Percentiles rank a stretch among this genome's conserved stretches.
Conservation (phyloP, 768 basidiomycete species). For the Leccinum sublutescens region DNA sequence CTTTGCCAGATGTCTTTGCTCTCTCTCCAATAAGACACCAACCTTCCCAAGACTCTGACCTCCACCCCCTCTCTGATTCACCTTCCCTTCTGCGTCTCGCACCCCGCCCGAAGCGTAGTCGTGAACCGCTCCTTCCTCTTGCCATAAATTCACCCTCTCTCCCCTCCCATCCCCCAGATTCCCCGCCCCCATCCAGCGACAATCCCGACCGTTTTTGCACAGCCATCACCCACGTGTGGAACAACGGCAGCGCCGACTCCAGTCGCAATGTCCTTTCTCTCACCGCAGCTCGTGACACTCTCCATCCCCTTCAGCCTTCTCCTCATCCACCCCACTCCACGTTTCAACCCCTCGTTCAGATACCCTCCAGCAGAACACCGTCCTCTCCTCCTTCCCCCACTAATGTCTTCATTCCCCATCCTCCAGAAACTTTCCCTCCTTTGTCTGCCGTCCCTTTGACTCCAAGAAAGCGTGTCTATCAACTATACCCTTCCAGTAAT, state of each 20-base stretch:
- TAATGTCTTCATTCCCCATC: constrained; percentile 29
- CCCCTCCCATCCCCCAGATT: background rate
- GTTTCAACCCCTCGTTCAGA: constrained; percentile 25
- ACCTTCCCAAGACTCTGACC: constrained; percentile 43
- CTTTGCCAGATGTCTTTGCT: constrained; percentile 35
- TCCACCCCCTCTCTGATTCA: constrained; percentile 25
- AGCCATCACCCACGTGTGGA: constrained; percentile 59
- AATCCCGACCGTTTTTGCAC: constrained; percentile 8
- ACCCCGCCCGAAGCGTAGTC: constrained; percentile 58
- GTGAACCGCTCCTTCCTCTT: constrained; percentile 70
- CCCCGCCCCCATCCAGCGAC: background rate
- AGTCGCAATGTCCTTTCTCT: constrained; percentile 31
- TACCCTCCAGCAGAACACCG: constrained; percentile 21
- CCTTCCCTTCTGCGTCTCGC: constrained; percentile 30
- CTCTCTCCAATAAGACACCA: constrained; percentile 40
- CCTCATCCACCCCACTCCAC: constrained; percentile 13
- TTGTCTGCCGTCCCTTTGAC: constrained; percentile 34
- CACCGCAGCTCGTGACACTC: constrained; percentile 1
- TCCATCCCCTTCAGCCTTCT: constrained; percentile 3
- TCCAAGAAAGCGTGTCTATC: constrained; percentile 51
- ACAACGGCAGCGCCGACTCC: constrained; percentile 53
- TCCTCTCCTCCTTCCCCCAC: constrained; percentile 31
- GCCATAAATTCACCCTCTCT: background rate
- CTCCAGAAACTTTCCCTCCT: constrained; percentile 31
- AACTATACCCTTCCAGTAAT: constrained; percentile 70